A percentile compares a stretch with the other conserved stretches of the same genome.
Evolutionary conservation across 2,329 filamentous ascomycete species (phyloP).

Genomic region (Cadophora luteo-olivacea): DNA sequence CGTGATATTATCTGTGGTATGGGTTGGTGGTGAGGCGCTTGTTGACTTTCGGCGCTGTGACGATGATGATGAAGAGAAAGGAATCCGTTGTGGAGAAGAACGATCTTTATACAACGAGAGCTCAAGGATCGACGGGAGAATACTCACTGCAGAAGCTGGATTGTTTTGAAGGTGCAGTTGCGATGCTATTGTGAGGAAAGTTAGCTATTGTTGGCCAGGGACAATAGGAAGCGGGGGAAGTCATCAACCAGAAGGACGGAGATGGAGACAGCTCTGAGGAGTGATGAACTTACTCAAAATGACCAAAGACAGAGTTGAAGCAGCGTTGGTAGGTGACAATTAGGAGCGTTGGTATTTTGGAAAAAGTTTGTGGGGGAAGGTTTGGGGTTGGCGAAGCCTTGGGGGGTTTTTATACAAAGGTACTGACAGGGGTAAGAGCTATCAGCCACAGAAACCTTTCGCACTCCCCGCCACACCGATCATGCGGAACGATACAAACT

Average conservation of each 20-base stretch:
- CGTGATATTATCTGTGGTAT: not conserved
- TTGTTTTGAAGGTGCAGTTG: not conserved
- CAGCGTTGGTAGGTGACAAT: not conserved
- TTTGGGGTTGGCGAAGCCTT: not conserved
- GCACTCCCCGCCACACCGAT: not conserved
- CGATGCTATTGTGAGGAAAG: slow-evolving; percentile 7
- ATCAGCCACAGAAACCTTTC: not conserved
- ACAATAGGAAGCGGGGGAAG: slow-evolving; percentile 7
- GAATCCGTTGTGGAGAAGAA: not conserved
- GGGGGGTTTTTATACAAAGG: not conserved
- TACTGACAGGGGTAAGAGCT: not conserved
- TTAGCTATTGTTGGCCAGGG: not conserved
- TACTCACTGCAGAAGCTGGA: slow-evolving; percentile 1
- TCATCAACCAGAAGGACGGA: not conserved
- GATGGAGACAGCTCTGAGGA: not conserved
- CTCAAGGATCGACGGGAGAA: not conserved
- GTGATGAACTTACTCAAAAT: not conserved
- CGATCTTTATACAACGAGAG: not conserved
- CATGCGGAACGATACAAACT: not conserved
- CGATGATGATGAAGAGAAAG: not conserved
- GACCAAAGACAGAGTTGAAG: not conserved
- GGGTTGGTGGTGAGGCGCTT: not conserved
- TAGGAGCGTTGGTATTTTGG: slow-evolving; percentile 3
- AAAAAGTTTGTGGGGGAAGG: slow-evolving; percentile 5
- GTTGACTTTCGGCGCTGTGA: not conserved